Evolutionary conservation across 768 basidiomycete genomes (phyloP).

Genomic region (Cyathus striatus): DNA sequence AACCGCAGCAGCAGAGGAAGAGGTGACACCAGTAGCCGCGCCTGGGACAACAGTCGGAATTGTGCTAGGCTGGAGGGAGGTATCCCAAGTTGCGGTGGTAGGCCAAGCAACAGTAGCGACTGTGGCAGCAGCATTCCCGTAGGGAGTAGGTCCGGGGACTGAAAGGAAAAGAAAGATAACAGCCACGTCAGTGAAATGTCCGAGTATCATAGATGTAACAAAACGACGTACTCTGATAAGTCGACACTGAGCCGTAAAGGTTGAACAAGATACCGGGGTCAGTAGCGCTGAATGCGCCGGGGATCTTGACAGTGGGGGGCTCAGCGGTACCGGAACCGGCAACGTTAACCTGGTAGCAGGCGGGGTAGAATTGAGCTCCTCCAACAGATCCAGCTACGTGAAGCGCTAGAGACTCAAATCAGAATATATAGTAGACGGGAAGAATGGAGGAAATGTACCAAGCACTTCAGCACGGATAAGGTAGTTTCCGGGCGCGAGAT

Average conservation of each 20-base stretch:
- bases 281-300: conserved; percentile 35
- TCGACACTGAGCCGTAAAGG: conserved; percentile 35
- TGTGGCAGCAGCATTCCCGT: conserved; percentile 32
- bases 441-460: conserved; percentile 21
- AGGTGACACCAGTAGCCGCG: conserved; percentile 9
- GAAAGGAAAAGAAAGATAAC: background rate
- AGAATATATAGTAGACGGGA: background rate
- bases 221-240: conserved; percentile 30
- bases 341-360: conserved; percentile 39
- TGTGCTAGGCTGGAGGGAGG: conserved; percentile 38
- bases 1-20: conserved; percentile 5
- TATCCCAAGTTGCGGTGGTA: conserved; percentile 47
- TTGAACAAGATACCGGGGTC: conserved; percentile 42
- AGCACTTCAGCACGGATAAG: conserved; percentile 42
- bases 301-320: conserved; percentile 37
- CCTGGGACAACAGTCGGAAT: conserved; percentile 21
- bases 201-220: background rate
- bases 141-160: conserved; percentile 46
- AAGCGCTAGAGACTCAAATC: conserved; percentile 22
- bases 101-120: conserved; percentile 38
- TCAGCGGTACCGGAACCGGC: conserved; percentile 22
- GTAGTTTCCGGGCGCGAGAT: conserved; percentile 38
- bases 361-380: conserved; percentile 40
- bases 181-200: no score
- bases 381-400: conserved; percentile 34